Evolutionary conservation across 2,329 filamentous ascomycete genomes (phyloP).

Genomic region (Periglandula ipomoeae): DNA sequence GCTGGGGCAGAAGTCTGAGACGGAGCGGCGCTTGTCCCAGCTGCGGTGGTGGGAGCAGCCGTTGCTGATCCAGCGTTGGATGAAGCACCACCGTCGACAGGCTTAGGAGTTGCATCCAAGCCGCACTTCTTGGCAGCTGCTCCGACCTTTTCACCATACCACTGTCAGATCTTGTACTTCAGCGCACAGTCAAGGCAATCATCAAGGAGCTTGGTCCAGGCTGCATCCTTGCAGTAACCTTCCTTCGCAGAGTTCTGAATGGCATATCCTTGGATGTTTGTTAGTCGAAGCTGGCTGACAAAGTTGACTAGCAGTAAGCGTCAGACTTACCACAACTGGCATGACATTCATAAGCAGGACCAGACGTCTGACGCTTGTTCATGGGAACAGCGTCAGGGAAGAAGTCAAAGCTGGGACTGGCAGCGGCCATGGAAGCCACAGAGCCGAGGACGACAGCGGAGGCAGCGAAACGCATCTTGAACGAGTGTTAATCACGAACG

Average conservation of each 20-base stretch:
- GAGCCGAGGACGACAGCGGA: slow-evolving; percentile 20
- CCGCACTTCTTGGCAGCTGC: slow-evolving; percentile 28
- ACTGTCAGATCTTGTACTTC: slow-evolving; percentile 33
- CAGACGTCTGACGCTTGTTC: slow-evolving; percentile 31
- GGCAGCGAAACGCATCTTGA: slow-evolving; percentile 21
- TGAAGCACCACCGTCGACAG: slow-evolving; percentile 7
- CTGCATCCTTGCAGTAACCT: slow-evolving; percentile 23
- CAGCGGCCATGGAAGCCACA: slow-evolving; percentile 17
- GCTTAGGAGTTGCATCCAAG: slow-evolving; percentile 14
- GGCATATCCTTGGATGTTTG: slow-evolving; percentile 24
- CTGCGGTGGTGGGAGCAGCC: slow-evolving; percentile 7
- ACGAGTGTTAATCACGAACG: slow-evolving; percentile 1
- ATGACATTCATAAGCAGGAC: slow-evolving; percentile 37
- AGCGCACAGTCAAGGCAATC: slow-evolving; percentile 36
- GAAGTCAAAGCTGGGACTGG: slow-evolving; percentile 16
- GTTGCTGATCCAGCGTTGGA: slow-evolving; percentile 7
- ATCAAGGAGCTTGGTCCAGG: slow-evolving; percentile 32
- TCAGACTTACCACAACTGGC: slow-evolving; percentile 36
- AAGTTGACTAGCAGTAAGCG: not conserved
- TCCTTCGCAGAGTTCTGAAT: slow-evolving; percentile 17
- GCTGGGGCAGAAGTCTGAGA: not conserved
- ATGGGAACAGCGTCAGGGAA: slow-evolving; percentile 22
- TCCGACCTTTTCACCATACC: slow-evolving; percentile 29
- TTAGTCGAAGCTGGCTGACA: too few relatives aligned
- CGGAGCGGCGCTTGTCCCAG: not conserved